These are phyloP conservation scores for Ascobolus immersus DNA, from an alignment of 495 filamentous ascomycete genomes.

Conservation along the genomic window DNA sequence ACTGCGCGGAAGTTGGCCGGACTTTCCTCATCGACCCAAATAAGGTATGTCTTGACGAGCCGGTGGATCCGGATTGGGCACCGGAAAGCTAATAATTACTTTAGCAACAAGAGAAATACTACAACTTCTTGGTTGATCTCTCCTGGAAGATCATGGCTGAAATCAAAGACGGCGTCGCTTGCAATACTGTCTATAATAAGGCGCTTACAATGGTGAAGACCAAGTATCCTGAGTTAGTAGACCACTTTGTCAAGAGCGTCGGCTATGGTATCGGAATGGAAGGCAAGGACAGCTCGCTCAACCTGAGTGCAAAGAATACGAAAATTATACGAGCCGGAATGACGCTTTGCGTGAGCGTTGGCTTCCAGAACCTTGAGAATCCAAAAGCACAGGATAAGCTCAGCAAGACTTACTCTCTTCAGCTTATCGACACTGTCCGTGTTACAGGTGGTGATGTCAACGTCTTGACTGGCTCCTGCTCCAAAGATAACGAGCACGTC, in stretches of 20 bases:
- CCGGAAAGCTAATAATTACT: not conserved
- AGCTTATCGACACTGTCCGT: constrained; percentile 80
- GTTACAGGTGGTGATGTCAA: constrained; percentile 50
- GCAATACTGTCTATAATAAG: constrained; percentile 81
- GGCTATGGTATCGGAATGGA: constrained; percentile 85
- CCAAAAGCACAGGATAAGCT: constrained; percentile 58
- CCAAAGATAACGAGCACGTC: constrained; percentile 67
- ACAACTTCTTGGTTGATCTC: constrained; percentile 67
- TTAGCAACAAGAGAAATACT: constrained; percentile 60
- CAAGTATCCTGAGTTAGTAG: constrained; percentile 83
- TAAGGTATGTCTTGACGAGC: constrained; percentile 22
- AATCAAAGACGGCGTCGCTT: constrained; percentile 59
- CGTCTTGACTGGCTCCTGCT: constrained; percentile 79
- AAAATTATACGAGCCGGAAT: constrained; percentile 77
- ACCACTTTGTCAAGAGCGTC: constrained; percentile 72
- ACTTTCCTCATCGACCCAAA: constrained; percentile 94
- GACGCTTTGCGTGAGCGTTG: constrained; percentile 72
- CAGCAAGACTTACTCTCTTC: constrained; percentile 62
- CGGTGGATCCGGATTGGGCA: not conserved
- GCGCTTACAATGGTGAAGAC: constrained; percentile 48
- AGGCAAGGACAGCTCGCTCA: constrained; percentile 50
- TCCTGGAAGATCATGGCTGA: constrained; percentile 74
- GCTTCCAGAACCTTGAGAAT: constrained; percentile 70
- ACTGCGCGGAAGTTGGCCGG: constrained; percentile 66
- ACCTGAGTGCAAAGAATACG: constrained; percentile 63